Base-by-base conservation (phyloP, 225 moss, liverwort and hornwort species). In the Polytrichum commune region DNA sequence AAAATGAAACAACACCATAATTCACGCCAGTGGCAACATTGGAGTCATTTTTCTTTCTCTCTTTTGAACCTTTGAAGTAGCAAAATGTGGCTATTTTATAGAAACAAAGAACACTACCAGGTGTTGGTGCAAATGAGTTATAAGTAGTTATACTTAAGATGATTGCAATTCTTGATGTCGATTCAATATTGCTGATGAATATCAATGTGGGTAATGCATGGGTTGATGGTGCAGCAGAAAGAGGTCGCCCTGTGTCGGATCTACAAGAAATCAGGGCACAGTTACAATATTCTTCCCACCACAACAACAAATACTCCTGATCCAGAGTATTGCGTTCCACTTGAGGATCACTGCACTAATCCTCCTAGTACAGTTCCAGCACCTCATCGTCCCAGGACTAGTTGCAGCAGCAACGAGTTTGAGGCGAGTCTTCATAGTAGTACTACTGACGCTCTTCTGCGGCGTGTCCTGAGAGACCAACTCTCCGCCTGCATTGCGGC, bases 201-300 rank as follows among this genome's bases (percentile, higher is more conserved):
- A 10, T 8, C 8, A 16, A 58, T 58, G 58, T 23, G 58, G 22
- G 58, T 58, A 8, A 24, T 58, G 58, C 58, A 22, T 9, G 2
- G 32, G 46, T 10, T 3, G 46, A 46, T 46, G 46, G 29, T 26
- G 9, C 29, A 73, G 68, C 88, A 92, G 92, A 90, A 84, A 33
- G 88, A 89, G 65, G 81, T 93, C 5, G 88, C 86, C 2, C 68
- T 93, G 55, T 93, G 92, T 81, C 90, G 92, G 66, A 86, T 93
- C 72, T 93, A 93, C 79, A 86, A 84, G 73, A 93, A 93, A 62
- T 53, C 69, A 13, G 74, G 53, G 19, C 71, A 71, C 0, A 66
- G 65, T 29, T 30, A 30, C 30, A 46, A 46, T 46, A 4, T 46
- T 46, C 78, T 75, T 78, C 63, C 72, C 20, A 27, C 29, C 54